A percentile compares a stretch with the other conserved stretches of the same genome.
Evolutionary conservation across 805 yeast genomes (phyloP).

Genomic region (Wickerhamomyces alni): DNA sequence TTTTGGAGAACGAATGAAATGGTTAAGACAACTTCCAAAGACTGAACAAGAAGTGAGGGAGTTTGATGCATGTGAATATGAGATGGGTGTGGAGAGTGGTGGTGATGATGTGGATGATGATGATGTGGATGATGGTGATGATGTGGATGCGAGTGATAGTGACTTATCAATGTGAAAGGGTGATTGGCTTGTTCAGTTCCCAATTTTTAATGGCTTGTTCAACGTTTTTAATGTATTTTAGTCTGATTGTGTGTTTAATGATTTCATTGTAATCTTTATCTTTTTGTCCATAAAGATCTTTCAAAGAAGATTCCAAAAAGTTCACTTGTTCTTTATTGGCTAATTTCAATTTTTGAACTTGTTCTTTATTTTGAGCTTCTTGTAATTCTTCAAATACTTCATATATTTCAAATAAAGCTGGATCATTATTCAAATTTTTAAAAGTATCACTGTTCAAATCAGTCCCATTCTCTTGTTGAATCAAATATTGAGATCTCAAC

Average conservation of each 20-base stretch:
- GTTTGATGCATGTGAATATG: slow-evolving; percentile 57
- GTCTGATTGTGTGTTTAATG: slow-evolving; percentile 57
- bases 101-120: slow-evolving; percentile 24
- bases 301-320: slow-evolving; percentile 38
- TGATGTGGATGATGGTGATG: slow-evolving; percentile 19
- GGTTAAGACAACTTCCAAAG: slow-evolving; percentile 80
- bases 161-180: slow-evolving; percentile 47
- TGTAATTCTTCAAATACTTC: slow-evolving; percentile 83
- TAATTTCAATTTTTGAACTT: slow-evolving; percentile 42
- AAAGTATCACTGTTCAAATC: slow-evolving; percentile 33
- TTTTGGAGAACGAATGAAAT: slow-evolving; percentile 91
- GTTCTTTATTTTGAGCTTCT: slow-evolving; percentile 52
- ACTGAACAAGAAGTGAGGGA: slow-evolving; percentile 57
- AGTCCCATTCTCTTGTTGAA: slow-evolving; percentile 33
- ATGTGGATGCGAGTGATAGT: no score
- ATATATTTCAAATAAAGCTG: slow-evolving; percentile 63
- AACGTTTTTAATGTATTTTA: slow-evolving; percentile 83
- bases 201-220: slow-evolving; percentile 69
- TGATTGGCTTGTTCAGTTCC: slow-evolving; percentile 66
- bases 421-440: background rate
- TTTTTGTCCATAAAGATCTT: slow-evolving; percentile 34
- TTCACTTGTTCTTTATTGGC: slow-evolving; percentile 56
- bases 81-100: slow-evolving; percentile 39
- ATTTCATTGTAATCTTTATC: slow-evolving; percentile 46
- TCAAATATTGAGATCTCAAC: slow-evolving; percentile 56